Evolutionary conservation across 2,329 filamentous ascomycete species (phyloP), one percentile per base, ranked within the genome.

Genomic region (Elsinoe perseae): DNA sequence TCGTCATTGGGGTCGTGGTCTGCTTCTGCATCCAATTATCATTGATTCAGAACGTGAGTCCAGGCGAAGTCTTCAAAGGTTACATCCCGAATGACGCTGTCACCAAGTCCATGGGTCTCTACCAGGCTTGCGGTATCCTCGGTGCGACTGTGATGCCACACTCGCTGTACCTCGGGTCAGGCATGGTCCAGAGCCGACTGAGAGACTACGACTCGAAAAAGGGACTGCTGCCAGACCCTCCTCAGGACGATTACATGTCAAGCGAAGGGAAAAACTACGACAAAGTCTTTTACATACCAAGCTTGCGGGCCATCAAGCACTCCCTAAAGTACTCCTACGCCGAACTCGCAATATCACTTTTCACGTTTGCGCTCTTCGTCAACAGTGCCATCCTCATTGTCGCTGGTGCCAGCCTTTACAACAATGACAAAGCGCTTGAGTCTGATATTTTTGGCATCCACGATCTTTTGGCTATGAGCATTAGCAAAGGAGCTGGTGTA

Each of bases 401-500:
- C 20, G 85, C 90, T 0, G 90, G 89, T 21, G 83, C 87, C 0
- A 85, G 86, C 0, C 78, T 95, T 0, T 90, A 85, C 66, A 70
- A 78, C 2, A 80, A 80, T 44, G 55, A 60, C 28, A 62, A 61
- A n/a, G 86, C 86, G 1, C 72, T 77, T 5, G 75, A 82, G 43
- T 88, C 87, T 1, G 85, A 93, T 65, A 84, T 95, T 38, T 95
- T 95, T 65, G 83, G 82, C 32, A 95, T 95, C 63, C 85, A 95
- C 71, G 70, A 77, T 34, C 75, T 95, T 2, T 80, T 95, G 0
- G 79, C 83, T 0, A 64, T 70, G 0, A 85, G 81, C 56, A 82
- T 95, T 53, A 83, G 86, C 0, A 83, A 84, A 0, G 86, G 80
- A 0, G 90, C 89, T 0, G 90, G 88, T 1, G 87, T 86, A 2